Percentiles rank a stretch among this genome's conserved stretches.
These are phyloP conservation scores for Ochetophila trinervis DNA, from an alignment of 306 rosid species.

Conservation along the genomic window DNA sequence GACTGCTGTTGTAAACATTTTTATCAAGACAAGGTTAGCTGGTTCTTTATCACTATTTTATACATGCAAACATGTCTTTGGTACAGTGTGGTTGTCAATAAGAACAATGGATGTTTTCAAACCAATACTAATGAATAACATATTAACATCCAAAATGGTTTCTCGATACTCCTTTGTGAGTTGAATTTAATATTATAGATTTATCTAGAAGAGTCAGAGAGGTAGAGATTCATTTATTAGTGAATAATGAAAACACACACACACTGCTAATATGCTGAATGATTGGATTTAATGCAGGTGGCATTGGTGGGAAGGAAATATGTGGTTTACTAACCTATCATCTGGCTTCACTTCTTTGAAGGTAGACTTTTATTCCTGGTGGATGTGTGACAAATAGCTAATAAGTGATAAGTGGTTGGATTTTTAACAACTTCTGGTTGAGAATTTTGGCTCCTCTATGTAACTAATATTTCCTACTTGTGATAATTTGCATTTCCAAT, in stretches of 20 bases:
- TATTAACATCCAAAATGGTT: not conserved
- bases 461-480: too few relatives aligned
- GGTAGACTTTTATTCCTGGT: constrained; percentile 43
- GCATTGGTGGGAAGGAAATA: constrained; percentile 58
- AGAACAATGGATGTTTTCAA: not conserved
- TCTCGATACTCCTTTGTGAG: not conserved
- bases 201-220: not conserved
- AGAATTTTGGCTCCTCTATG: constrained; percentile 5
- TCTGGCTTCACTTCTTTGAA: constrained; percentile 58
- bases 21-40: constrained; percentile 80
- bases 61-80: constrained; percentile 9
- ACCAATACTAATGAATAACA: too few relatives aligned
- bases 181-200: not conserved
- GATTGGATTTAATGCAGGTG: constrained; percentile 57
- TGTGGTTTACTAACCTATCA: constrained; percentile 44
- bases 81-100: not conserved
- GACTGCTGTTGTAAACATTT: constrained; percentile 74
- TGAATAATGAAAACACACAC: not conserved
- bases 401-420: not conserved
- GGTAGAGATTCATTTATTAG: not conserved
- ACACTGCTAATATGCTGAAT: constrained; percentile 26
- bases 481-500: too few relatives aligned
- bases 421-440: not conserved
- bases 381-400: constrained; percentile 14
- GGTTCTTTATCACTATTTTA: constrained; percentile 19